Conservation (phyloP, 2,329 filamentous ascomycete genomes). For the Fusarium liriodendri region DNA sequence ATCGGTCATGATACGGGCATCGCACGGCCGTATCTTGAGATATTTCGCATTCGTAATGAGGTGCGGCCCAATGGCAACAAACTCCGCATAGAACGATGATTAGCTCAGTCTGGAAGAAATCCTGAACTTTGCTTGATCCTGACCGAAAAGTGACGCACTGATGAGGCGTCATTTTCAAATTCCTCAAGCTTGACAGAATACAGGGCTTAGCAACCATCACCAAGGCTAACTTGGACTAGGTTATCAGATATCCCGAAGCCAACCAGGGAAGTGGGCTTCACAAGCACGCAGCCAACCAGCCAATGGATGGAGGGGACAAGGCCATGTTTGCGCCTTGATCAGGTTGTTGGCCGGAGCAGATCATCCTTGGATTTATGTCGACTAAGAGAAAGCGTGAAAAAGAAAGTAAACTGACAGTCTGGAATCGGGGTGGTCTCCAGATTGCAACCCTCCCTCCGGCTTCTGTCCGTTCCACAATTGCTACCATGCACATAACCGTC, state of each 20-base stretch:
- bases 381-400: neutral
- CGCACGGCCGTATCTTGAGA: neutral
- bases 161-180: constrained; percentile 12
- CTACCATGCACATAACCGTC: constrained; percentile 13
- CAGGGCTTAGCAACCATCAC: neutral
- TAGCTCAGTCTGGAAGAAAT: constrained; percentile 7
- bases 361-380: constrained; percentile 22
- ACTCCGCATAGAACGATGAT: constrained; percentile 15
- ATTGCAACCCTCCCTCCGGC: constrained; percentile 19
- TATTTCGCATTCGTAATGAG: neutral
- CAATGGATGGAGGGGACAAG: constrained; percentile 27
- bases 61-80: neutral
- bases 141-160: constrained; percentile 32
- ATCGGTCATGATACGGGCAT: constrained; percentile 22
- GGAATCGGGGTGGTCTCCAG: neutral
- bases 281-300: constrained; percentile 16
- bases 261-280: constrained; percentile 30
- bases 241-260: constrained; percentile 13
- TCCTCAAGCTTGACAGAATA: neutral
- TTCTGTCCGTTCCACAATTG: neutral
- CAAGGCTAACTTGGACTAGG: constrained; percentile 14
- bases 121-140: constrained; percentile 2
- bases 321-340: constrained; percentile 35
- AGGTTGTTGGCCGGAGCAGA: constrained; percentile 39
- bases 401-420: constrained; percentile 7